These are phyloP conservation scores for Oemleria cerasiformis DNA, from an alignment of 306 rosid species.

Conservation along the genomic window DNA sequence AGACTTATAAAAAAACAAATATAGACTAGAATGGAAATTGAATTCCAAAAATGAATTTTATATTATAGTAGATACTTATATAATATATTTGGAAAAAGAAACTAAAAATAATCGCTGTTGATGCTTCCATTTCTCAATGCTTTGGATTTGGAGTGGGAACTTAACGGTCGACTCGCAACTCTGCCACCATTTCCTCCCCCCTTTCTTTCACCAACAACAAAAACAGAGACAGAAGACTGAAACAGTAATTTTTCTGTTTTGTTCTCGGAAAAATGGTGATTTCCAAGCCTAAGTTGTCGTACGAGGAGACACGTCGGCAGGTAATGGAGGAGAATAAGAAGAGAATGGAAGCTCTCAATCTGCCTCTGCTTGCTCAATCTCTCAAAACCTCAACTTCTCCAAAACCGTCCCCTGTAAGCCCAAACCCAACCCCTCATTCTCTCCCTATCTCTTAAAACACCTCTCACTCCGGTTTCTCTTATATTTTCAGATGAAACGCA, in stretches of 20 bases:
- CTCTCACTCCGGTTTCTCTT: constrained; percentile 1
- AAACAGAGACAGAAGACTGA: neutral
- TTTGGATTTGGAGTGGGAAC: constrained; percentile 7
- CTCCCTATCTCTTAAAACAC: neutral
- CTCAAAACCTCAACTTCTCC: constrained; percentile 31
- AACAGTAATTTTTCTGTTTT: constrained; percentile 4
- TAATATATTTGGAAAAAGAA: no score
- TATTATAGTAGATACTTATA: no score
- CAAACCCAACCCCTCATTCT: neutral
- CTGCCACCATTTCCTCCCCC: neutral
- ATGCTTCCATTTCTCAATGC: neutral
- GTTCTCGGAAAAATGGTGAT: constrained; percentile 32
- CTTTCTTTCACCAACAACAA: neutral
- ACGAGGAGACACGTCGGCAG: constrained; percentile 47
- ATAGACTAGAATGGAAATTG: no score
- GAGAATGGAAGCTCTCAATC: constrained; percentile 55
- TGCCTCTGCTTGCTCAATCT: constrained; percentile 38
- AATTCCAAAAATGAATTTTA: no score
- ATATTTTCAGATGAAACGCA: constrained; percentile 28
- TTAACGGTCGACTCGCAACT: constrained; percentile 2
- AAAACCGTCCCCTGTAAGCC: constrained; percentile 33
- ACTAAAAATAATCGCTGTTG: no score
- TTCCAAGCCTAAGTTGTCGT: constrained; percentile 27
- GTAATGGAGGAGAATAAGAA: constrained; percentile 47
- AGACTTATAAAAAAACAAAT: no score